These are phyloP conservation scores for Termitomyces sp. DNA, from an alignment of 768 basidiomycete genomes.

Conservation along the genomic window DNA sequence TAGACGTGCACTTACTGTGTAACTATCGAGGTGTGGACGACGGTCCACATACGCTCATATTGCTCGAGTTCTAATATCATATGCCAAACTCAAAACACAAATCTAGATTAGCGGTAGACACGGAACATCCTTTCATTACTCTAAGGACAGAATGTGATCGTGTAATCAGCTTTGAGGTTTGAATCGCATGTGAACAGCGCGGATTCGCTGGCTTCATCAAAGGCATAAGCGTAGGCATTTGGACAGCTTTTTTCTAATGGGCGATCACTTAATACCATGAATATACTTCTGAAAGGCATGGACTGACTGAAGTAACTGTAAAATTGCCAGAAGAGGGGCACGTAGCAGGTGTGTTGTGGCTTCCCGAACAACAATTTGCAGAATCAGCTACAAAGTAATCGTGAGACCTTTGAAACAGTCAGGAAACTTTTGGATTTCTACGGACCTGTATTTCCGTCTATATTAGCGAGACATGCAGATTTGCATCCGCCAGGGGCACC, in stretches of 20 bases:
- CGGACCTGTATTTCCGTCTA: slow-evolving; percentile 23
- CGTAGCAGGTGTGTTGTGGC: slow-evolving; percentile 25
- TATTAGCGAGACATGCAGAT: slow-evolving; percentile 38
- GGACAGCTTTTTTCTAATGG: not conserved
- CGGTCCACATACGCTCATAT: no score
- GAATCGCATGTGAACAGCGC: not conserved
- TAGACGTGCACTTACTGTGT: no score
- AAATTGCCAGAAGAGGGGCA: slow-evolving; percentile 28
- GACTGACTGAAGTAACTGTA: slow-evolving; percentile 20
- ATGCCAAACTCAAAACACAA: not conserved
- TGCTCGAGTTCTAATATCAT: no score
- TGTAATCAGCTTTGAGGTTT: not conserved
- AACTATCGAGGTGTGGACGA: no score
- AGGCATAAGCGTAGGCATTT: not conserved
- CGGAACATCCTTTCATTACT: not conserved
- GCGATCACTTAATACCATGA: not conserved
- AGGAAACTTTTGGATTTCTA: not conserved
- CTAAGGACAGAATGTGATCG: not conserved
- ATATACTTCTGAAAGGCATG: not conserved
- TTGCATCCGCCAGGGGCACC: slow-evolving; percentile 50
- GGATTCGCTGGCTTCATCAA: not conserved
- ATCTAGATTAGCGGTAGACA: not conserved
- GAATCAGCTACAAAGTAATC: slow-evolving; percentile 20
- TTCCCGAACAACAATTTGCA: slow-evolving; percentile 30
- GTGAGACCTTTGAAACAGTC: not conserved